phyloP scores from a whole-genome alignment of 164 flowering plant genomes.

The Kingdonia uniflora region DNA sequence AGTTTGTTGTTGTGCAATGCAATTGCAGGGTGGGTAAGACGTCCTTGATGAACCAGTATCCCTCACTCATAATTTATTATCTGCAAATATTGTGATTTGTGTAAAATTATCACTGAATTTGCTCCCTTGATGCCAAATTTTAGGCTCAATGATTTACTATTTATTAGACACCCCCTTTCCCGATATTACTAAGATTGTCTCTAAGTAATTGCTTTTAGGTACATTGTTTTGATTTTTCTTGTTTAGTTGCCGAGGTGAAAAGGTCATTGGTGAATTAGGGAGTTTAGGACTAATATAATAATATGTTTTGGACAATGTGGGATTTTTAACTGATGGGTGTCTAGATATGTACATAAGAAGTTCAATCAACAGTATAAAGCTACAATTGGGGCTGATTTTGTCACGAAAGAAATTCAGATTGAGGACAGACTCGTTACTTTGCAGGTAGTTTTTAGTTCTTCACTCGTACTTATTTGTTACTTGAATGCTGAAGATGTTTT shows the following conservation, averaged over 20 bases:
- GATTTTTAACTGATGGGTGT: constrained; percentile 15
- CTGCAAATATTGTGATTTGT: neutral
- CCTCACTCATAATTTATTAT: neutral
- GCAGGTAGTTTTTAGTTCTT: constrained; percentile 35
- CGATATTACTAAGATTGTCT: too few species aligned
- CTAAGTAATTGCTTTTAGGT: too few species aligned
- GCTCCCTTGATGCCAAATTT: too few species aligned
- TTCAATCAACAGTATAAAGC: constrained; percentile 94
- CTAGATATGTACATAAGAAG: constrained; percentile 82
- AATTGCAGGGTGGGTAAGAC: too few species aligned
- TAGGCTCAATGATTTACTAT: too few species aligned
- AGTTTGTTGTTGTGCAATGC: too few species aligned
- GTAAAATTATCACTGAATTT: too few species aligned
- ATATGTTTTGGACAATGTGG: neutral
- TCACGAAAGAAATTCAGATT: constrained; percentile 83
- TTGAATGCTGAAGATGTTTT: too few species aligned
- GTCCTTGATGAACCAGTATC: neutral
- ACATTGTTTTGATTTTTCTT: neutral
- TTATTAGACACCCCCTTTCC: too few species aligned
- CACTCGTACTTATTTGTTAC: too few species aligned
- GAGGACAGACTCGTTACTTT: constrained; percentile 79
- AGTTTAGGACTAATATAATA: neutral
- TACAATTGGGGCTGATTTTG: constrained; percentile 94
- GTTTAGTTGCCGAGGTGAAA: neutral
- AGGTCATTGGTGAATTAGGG: neutral